Conservation (phyloP, 208 protist genomes). For the Crithidia brevicula region DNA sequence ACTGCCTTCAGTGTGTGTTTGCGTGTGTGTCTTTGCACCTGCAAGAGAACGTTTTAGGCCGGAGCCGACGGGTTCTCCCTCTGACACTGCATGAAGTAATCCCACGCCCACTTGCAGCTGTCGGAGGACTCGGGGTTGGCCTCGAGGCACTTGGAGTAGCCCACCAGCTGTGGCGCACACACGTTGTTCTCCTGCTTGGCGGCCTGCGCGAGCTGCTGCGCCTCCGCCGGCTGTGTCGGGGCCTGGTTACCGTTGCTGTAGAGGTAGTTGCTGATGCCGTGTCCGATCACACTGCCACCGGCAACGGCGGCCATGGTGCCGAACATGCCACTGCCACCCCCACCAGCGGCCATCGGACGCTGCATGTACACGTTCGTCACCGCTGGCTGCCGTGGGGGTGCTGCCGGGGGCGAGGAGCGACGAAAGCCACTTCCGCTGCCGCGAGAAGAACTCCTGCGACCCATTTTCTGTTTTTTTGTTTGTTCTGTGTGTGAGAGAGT, state of each 20-base stretch:
- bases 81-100: conserved; percentile 87
- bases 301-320: conserved; percentile 88
- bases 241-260: conserved; percentile 68
- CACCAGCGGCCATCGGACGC: conserved; percentile 44
- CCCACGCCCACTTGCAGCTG: conserved; percentile 89
- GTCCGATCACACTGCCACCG: conserved; percentile 80
- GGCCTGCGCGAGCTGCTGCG: conserved; percentile 76
- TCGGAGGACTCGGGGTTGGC: conserved; percentile 60
- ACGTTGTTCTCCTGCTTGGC: conserved; percentile 62
- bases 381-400: background rate
- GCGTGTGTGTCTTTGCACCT: no score
- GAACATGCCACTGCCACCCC: conserved; percentile 65
- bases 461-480: conserved; percentile 2
- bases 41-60: no score
- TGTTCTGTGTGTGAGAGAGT: no score
- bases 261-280: conserved; percentile 91
- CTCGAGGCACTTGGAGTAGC: conserved; percentile 88
- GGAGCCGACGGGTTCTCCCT: conserved; percentile 29
- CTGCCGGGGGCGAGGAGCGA: background rate
- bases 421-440: background rate
- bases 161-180: conserved; percentile 69
- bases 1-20: no score
- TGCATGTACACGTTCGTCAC: conserved; percentile 54
- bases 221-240: conserved; percentile 79
- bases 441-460: background rate